phyloP scores from a whole-genome alignment of 352 stramenopile genomes.

The Phytophthora vignae region DNA sequence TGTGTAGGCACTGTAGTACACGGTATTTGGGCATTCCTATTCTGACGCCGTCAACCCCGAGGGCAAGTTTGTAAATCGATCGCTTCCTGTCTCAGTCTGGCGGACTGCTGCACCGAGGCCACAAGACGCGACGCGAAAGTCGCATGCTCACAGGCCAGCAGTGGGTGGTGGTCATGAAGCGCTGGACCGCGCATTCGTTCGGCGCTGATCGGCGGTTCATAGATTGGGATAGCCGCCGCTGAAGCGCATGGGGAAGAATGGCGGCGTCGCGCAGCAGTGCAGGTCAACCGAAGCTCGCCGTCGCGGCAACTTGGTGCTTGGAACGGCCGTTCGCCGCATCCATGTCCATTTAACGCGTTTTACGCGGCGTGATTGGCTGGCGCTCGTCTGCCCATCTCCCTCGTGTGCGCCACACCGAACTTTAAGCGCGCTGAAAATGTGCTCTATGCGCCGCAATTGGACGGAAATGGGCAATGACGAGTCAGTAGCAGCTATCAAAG shows the following conservation, averaged over 20 bases:
- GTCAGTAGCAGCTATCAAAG: background rate
- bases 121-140: background rate
- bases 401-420: slow-evolving; percentile 17
- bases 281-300: slow-evolving; percentile 19
- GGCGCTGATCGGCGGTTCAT: slow-evolving; percentile 26
- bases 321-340: slow-evolving; percentile 10
- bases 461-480: slow-evolving; percentile 12
- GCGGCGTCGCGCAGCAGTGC: slow-evolving; percentile 10
- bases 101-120: too few species aligned
- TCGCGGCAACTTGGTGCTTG: slow-evolving; percentile 17
- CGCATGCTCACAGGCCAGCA: slow-evolving; percentile 1
- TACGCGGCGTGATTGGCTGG: slow-evolving; percentile 9
- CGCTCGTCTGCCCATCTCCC: background rate
- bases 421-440: slow-evolving; percentile 16
- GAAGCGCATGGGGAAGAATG: slow-evolving; percentile 21
- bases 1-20: too few species aligned
- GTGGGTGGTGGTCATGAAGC: background rate
- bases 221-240: slow-evolving; percentile 4
- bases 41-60: too few species aligned
- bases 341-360: slow-evolving; percentile 35
- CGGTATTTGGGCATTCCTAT: too few species aligned
- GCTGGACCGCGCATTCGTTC: slow-evolving; percentile 15
- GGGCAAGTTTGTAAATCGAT: too few species aligned
- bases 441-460: slow-evolving; percentile 4
- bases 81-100: too few species aligned